A percentile compares a stretch with the other conserved stretches of the same genome.
These are phyloP conservation scores for Mycena venus DNA, from an alignment of 768 basidiomycete species.

Conservation along the genomic window DNA sequence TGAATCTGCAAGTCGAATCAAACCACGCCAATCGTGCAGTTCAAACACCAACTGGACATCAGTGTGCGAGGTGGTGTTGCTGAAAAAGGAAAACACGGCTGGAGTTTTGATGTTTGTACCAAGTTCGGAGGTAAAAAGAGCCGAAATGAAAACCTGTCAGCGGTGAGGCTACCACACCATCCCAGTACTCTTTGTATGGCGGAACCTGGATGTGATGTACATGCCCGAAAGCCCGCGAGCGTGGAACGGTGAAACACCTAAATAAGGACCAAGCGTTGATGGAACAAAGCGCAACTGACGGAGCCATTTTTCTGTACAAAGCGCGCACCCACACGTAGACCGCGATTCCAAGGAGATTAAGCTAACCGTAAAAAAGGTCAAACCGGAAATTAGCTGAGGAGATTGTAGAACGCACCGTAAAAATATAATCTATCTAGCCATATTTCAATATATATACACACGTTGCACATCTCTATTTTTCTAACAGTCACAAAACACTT, in stretches of 20 bases:
- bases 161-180: conserved; percentile 18
- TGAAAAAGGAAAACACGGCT: conserved; percentile 3
- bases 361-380: not conserved
- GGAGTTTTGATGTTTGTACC: conserved; percentile 9
- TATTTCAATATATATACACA: not conserved
- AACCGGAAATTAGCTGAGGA: not conserved
- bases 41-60: conserved; percentile 5
- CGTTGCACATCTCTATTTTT: not conserved
- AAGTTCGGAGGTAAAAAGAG: not conserved
- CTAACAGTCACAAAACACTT: conserved; percentile 39
- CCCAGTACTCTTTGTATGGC: not conserved
- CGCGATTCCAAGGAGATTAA: not conserved
- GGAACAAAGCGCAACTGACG: not conserved
- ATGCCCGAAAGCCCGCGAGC: not conserved
- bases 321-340: not conserved
- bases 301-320: not conserved
- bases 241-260: not conserved
- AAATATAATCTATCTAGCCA: not conserved
- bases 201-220: not conserved
- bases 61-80: not conserved
- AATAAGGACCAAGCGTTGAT: not conserved
- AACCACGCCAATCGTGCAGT: not conserved
- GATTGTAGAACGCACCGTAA: not conserved
- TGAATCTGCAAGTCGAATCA: not conserved
- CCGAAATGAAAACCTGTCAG: conserved; percentile 17